Conservation (phyloP, 345 rosid species). For the Rhizophora mangle region DNA sequence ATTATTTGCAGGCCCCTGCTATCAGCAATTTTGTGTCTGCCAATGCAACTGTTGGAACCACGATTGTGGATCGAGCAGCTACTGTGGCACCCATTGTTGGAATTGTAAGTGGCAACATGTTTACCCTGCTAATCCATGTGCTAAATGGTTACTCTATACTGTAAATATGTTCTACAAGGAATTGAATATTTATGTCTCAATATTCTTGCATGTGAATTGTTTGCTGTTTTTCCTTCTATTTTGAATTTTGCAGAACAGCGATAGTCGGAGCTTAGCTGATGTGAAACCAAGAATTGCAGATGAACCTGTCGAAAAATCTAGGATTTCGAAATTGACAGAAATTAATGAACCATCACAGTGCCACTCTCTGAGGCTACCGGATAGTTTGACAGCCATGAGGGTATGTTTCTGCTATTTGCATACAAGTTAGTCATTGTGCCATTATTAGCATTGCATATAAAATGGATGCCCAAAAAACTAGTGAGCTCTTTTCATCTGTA, state of each 20-base stretch:
- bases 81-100: conserved; percentile 54
- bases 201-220: neutral
- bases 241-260: conserved; percentile 46
- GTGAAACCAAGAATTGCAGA: conserved; percentile 66
- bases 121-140: neutral
- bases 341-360: conserved; percentile 72
- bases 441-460: neutral
- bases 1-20: conserved; percentile 43
- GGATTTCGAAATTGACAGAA: conserved; percentile 69
- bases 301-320: conserved; percentile 52
- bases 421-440: neutral
- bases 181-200: neutral
- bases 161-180: neutral
- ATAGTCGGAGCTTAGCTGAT: conserved; percentile 48
- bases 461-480: neutral
- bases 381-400: conserved; percentile 51
- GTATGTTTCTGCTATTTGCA: conserved; percentile 31
- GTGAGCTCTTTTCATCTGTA: too few relatives aligned
- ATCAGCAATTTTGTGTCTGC: conserved; percentile 45
- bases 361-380: conserved; percentile 65
- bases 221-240: conserved; percentile 1
- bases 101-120: conserved; percentile 40
- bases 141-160: neutral
- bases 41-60: conserved; percentile 49
- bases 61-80: conserved; percentile 49